These are phyloP conservation scores for Coemansia sp. DNA, from an alignment of 192 early-diverging fungal species.

Conservation along the genomic window DNA sequence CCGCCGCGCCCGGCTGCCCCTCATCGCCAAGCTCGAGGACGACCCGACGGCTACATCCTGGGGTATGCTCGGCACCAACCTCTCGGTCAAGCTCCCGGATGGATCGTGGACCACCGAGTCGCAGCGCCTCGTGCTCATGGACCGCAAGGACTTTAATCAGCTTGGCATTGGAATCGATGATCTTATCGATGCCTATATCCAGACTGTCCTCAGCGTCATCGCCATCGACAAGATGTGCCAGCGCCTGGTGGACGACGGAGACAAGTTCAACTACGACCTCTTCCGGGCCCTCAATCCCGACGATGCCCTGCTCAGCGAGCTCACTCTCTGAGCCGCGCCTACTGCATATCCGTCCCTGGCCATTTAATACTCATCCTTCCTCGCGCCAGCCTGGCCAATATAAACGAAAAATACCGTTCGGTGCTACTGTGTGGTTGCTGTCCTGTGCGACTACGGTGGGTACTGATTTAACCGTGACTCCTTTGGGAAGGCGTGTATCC, in stretches of 20 bases:
- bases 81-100: slow-evolving; percentile 71
- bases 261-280: slow-evolving; percentile 56
- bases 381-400: too few species aligned
- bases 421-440: too few species aligned
- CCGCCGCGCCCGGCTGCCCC: slow-evolving; percentile 69
- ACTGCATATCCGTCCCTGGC: too few species aligned
- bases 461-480: neutral
- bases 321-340: slow-evolving; percentile 10
- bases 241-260: slow-evolving; percentile 52
- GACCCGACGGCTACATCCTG: slow-evolving; percentile 61
- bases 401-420: too few species aligned
- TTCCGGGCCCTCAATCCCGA: slow-evolving; percentile 65
- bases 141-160: slow-evolving; percentile 88
- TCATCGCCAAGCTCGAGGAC: slow-evolving; percentile 58
- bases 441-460: neutral
- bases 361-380: too few species aligned
- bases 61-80: slow-evolving; percentile 91
- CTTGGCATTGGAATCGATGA: slow-evolving; percentile 82
- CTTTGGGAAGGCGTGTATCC: neutral
- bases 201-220: slow-evolving; percentile 80
- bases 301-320: slow-evolving; percentile 57
- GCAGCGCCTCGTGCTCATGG: slow-evolving; percentile 80
- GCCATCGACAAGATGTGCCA: slow-evolving; percentile 80
- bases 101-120: slow-evolving; percentile 83
- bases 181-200: slow-evolving; percentile 85